These are phyloP conservation scores for Claviceps monticola DNA, from an alignment of 2,329 filamentous ascomycete genomes.

Conservation along the genomic window DNA sequence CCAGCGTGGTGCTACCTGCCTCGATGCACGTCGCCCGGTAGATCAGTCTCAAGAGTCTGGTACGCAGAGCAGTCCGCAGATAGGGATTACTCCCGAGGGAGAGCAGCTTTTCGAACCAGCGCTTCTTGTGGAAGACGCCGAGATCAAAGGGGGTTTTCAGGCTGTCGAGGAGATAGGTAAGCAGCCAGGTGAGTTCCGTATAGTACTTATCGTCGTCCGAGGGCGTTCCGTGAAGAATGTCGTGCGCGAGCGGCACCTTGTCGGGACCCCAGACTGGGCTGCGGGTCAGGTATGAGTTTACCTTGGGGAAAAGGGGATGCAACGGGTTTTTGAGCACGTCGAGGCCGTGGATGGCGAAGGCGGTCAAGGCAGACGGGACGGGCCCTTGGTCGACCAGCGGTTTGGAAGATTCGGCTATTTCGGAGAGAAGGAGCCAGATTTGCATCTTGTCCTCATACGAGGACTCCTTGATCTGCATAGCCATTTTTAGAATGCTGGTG, in stretches of 20 bases:
- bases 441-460: conserved; percentile 64
- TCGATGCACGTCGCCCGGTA: conserved; percentile 54
- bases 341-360: conserved; percentile 60
- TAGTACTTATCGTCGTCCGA: conserved; percentile 60
- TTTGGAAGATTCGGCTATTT: conserved; percentile 62
- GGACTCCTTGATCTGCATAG: conserved; percentile 49
- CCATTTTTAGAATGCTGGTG: conserved; percentile 52
- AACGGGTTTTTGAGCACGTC: conserved; percentile 60
- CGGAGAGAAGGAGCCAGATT: conserved; percentile 65
- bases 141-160: conserved; percentile 47
- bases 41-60: conserved; percentile 46
- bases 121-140: conserved; percentile 43
- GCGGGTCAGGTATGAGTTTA: conserved; percentile 72
- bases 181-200: conserved; percentile 60
- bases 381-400: conserved; percentile 38
- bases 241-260: conserved; percentile 56
- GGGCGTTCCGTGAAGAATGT: conserved; percentile 50
- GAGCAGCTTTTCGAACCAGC: conserved; percentile 63
- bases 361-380: conserved; percentile 59
- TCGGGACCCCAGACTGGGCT: conserved; percentile 63
- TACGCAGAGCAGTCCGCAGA: conserved; percentile 43
- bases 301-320: conserved; percentile 71
- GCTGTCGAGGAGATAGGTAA: conserved; percentile 56
- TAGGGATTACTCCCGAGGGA: conserved; percentile 55
- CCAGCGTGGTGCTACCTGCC: conserved; percentile 64